Conservation (phyloP, 1,284 basidiomycete genomes). For the Ceratobasidium theobromae region DNA sequence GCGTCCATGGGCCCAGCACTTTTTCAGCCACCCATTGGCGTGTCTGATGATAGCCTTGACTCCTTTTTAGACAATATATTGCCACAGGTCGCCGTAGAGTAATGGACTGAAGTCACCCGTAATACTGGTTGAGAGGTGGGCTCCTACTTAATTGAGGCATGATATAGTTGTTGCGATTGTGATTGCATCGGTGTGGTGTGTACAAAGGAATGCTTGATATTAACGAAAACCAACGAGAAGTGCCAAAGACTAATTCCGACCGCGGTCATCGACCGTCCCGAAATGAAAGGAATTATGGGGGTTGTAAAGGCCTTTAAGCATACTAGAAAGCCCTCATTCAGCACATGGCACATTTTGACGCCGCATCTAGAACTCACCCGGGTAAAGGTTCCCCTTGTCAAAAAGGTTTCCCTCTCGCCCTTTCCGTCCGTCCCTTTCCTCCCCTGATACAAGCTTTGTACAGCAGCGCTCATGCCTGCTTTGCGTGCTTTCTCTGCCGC, state of each 20-base stretch:
- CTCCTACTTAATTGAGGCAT: background rate
- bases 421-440: slow-evolving; percentile 54
- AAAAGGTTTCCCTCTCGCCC: slow-evolving; percentile 72
- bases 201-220: background rate
- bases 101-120: too few relatives aligned
- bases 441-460: slow-evolving; percentile 66
- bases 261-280: background rate
- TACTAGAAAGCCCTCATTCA: slow-evolving; percentile 18
- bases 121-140: too few relatives aligned
- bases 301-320: background rate
- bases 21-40: background rate
- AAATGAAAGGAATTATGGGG: background rate
- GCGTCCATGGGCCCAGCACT: background rate
- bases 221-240: background rate
- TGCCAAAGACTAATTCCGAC: background rate
- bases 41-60: background rate
- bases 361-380: slow-evolving; percentile 55
- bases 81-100: background rate
- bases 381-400: slow-evolving; percentile 80
- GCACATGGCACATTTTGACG: background rate
- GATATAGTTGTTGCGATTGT: background rate
- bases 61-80: background rate
- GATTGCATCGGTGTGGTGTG: background rate
- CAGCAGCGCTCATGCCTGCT: slow-evolving; percentile 69
- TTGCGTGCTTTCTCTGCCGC: slow-evolving; percentile 74